These are phyloP conservation scores for Solanum habrochaites DNA, from an alignment of 257 asterid genomes.

Conservation along the genomic window DNA sequence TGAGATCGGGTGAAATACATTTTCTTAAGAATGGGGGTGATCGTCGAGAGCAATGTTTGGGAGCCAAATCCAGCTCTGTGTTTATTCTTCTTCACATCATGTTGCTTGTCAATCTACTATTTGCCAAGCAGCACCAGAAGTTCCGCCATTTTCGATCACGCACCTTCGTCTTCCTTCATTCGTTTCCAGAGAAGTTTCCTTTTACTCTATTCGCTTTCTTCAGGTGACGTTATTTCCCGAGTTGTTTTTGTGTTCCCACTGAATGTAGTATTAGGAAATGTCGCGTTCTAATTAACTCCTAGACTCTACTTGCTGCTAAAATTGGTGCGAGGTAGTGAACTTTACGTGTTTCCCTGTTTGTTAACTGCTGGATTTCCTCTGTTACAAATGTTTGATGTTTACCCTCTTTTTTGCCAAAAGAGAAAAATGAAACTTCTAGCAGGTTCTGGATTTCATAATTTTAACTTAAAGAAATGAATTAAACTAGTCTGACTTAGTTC, in stretches of 20 bases:
- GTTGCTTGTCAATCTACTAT: conserved; percentile 44
- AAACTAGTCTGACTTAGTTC: background rate
- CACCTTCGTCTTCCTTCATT: conserved; percentile 35
- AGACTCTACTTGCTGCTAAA: background rate
- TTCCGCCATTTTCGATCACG: conserved; percentile 50
- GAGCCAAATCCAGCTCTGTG: conserved; percentile 52
- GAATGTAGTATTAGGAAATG: background rate
- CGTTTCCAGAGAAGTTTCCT: conserved; percentile 62
- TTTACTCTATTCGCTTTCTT: conserved; percentile 51
- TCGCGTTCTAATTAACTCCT: background rate
- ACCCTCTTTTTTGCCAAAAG: background rate
- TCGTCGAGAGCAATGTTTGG: conserved; percentile 68
- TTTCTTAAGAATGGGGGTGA: conserved; percentile 53
- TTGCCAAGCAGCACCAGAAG: conserved; percentile 23
- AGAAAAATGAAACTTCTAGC: background rate
- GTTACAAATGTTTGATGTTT: background rate
- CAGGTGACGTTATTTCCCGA: conserved; percentile 33
- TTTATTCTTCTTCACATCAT: conserved; percentile 40
- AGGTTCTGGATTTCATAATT: background rate
- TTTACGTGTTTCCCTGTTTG: background rate
- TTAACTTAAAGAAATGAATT: background rate
- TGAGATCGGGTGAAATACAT: background rate
- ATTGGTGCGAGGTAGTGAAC: background rate
- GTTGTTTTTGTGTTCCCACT: background rate
- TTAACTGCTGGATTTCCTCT: background rate